Base-by-base conservation (phyloP, 352 stramenopile species). In the Pelagophyceae sp. region DNA sequence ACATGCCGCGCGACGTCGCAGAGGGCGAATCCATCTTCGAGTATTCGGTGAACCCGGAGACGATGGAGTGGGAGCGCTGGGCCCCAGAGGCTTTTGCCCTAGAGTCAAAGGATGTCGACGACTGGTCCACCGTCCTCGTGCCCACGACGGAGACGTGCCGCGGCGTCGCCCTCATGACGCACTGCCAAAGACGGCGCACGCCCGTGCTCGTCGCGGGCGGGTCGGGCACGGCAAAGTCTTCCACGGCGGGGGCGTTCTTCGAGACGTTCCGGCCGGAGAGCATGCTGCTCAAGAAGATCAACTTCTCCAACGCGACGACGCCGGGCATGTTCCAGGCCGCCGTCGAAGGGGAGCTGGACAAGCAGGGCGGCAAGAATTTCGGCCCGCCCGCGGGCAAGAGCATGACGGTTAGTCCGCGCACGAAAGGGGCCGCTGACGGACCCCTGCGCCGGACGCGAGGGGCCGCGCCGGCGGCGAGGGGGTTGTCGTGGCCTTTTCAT, bases 311-410 rank as follows among this genome's bases (percentile, higher is more conserved):
- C 5, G 85, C 90, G 1, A 94, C 88, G 19, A 83, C 87, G 19
- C 86, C 89, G 31, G 88, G 87, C 17, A 87, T 85, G 25, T 95
- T 95, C 69, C 91, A 96, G 80, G 77, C 76, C 0, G 88, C 85
- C 1, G 81, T 96, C 0, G 92, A 97, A 78, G 90, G 87, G 2
- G 91, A 96, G 54, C 83, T 97, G n/a, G 92, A 97, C 72, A 97
- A 97, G 82, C 88, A 91, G 38, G 92, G 92, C 23, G 92, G 92
- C 0, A 97, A 96, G 84, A 96, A 89, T 70, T 96, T 96, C 71
- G 89, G 91, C 23, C 89, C 91, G 40, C 89, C 91, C 0, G 86
- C 86, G 51, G 88, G 91, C 29, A 94, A 94, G 81, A 93, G 92
- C 63, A 94, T 95, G 90, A 92, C 87, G 6, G n/a, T n/a, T n/a